A percentile compares a stretch with the other conserved stretches of the same genome.
Evolutionary conservation across 2,329 filamentous ascomycete species (phyloP).

Genomic region (Elsinoe perseae): DNA sequence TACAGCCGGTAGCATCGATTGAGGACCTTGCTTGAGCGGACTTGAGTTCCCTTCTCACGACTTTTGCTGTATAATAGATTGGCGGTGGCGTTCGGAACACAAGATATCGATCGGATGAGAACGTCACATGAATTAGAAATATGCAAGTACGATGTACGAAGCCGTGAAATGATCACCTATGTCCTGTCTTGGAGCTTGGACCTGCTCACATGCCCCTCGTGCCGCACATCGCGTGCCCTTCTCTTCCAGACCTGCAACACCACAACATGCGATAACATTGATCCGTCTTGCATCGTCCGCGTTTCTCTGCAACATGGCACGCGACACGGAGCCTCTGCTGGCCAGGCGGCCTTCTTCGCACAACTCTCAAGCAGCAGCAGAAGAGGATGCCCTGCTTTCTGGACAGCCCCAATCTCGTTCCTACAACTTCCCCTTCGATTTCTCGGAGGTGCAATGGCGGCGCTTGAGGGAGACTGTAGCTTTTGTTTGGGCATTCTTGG

Average conservation of each 20-base stretch:
- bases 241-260: neutral
- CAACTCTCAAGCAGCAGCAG: constrained; percentile 43
- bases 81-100: neutral
- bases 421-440: constrained; percentile 17
- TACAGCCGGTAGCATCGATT: constrained; percentile 9
- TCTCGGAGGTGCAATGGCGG: constrained; percentile 39
- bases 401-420: constrained; percentile 37
- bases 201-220: constrained; percentile 7
- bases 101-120: neutral
- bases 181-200: constrained; percentile 7
- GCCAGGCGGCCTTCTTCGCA: constrained; percentile 50
- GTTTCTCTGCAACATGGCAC: constrained; percentile 29
- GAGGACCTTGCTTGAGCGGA: neutral
- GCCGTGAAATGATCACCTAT: neutral
- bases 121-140: neutral
- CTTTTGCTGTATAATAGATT: neutral
- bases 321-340: constrained; percentile 46
- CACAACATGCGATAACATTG: constrained; percentile 5
- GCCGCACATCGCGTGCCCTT: neutral
- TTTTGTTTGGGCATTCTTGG: constrained; percentile 74
- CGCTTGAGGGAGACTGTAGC: constrained; percentile 67
- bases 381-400: constrained; percentile 56
- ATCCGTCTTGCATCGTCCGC: neutral
- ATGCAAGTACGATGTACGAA: neutral
- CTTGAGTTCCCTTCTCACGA: neutral